These are phyloP conservation scores for Colletotrichum viniferum DNA, from an alignment of 2,329 filamentous ascomycete species.

Conservation along the genomic window DNA sequence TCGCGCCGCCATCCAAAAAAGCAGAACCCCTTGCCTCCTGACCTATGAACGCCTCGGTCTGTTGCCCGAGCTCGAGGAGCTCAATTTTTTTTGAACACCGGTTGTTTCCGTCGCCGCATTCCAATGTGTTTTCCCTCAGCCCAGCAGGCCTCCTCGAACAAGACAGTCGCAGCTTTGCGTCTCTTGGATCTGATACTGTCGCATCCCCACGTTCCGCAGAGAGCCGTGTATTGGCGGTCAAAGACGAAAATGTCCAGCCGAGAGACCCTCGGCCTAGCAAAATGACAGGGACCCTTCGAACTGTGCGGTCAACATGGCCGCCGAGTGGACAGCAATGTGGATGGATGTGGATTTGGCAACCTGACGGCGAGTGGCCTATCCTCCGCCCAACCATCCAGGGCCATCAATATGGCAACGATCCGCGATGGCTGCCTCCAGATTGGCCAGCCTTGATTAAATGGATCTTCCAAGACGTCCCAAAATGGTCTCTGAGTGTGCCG, in stretches of 20 bases:
- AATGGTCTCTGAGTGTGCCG: not conserved
- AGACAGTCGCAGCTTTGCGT: not conserved
- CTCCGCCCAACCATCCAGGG: not conserved
- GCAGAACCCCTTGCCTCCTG: not conserved
- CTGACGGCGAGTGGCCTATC: not conserved
- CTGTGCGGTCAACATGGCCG: not conserved
- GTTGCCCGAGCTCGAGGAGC: not conserved
- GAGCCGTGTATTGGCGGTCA: not conserved
- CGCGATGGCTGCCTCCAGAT: conserved; percentile 5
- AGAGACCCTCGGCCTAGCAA: not conserved
- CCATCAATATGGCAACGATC: conserved; percentile 7
- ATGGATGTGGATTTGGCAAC: not conserved
- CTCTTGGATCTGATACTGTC: not conserved
- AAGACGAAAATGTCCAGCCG: not conserved
- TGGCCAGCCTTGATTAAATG: conserved; percentile 20
- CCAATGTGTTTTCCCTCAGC: not conserved
- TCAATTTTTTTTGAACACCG: not conserved
- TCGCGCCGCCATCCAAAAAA: not conserved
- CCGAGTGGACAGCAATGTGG: not conserved
- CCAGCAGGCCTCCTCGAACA: not conserved
- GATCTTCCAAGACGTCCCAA: conserved; percentile 9
- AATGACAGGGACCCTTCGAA: not conserved
- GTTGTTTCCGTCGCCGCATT: not conserved
- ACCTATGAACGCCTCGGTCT: not conserved
- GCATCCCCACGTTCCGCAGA: not conserved